Evolutionary conservation across 306 rosid genomes (phyloP).

Genomic region (Dalbergia oliveri): DNA sequence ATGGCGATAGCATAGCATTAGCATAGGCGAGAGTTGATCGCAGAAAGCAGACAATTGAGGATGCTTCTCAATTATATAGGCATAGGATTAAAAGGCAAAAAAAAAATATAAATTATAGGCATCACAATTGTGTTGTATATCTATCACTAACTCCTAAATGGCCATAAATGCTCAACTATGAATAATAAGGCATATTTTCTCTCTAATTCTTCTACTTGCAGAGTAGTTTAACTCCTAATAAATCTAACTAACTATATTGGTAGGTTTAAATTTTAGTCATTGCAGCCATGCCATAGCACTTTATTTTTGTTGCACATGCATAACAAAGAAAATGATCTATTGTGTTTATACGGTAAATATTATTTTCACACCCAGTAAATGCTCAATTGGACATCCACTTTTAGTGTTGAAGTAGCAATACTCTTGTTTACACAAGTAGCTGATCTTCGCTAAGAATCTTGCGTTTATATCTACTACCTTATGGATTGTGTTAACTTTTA

Average conservation of each 20-base stretch:
- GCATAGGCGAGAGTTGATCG: conserved; percentile 22
- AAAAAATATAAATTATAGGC: conserved; percentile 5
- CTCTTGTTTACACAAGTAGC: no score
- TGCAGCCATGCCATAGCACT: not conserved
- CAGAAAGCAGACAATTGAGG: not conserved
- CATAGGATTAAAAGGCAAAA: not conserved
- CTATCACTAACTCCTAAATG: not conserved
- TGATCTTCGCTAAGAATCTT: no score
- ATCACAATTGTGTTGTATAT: conserved; percentile 19
- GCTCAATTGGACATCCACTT: no score
- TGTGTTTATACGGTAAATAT: no score
- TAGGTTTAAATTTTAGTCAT: conserved; percentile 10
- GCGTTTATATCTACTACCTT: no score
- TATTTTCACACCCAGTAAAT: no score
- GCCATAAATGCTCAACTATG: conserved; percentile 25
- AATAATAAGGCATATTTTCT: conserved; percentile 37
- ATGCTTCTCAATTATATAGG: conserved; percentile 25
- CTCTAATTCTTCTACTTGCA: not conserved
- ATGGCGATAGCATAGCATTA: conserved; percentile 31
- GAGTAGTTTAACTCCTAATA: not conserved
- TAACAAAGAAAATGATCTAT: not conserved
- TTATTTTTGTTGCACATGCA: not conserved
- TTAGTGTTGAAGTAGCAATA: no score
- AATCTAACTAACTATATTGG: not conserved
- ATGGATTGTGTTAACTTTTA: no score